Conservation (phyloP, 2,329 filamentous ascomycete genomes). For the Mollisiaceae sp. region DNA sequence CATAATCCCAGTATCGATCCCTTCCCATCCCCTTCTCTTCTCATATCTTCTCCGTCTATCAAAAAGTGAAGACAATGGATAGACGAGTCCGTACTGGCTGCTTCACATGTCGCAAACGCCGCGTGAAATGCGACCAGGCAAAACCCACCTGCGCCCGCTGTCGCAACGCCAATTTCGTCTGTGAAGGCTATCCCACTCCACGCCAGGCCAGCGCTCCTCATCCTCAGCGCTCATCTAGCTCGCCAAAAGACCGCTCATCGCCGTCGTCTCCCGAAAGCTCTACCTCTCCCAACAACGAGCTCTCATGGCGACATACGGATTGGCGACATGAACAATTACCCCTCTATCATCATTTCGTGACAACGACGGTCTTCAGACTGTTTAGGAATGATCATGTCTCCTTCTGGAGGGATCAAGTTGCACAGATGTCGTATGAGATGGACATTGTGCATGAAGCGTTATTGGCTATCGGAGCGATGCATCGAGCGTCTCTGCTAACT, state of each 20-base stretch:
- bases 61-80: neutral
- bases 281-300: slow-evolving; percentile 12
- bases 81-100: slow-evolving; percentile 32
- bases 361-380: slow-evolving; percentile 27
- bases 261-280: neutral
- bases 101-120: slow-evolving; percentile 30
- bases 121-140: slow-evolving; percentile 35
- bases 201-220: slow-evolving; percentile 6
- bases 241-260: no score
- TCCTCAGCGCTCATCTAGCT: neutral
- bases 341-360: slow-evolving; percentile 37
- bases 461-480: slow-evolving; percentile 31
- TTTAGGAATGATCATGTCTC: slow-evolving; percentile 32
- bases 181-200: slow-evolving; percentile 28
- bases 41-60: neutral
- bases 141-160: slow-evolving; percentile 33
- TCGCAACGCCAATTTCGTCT: slow-evolving; percentile 28
- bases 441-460: slow-evolving; percentile 35
- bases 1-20: neutral
- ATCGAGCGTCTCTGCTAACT: slow-evolving; percentile 29
- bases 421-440: slow-evolving; percentile 31
- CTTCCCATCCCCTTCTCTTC: neutral
- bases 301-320: slow-evolving; percentile 27
- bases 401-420: slow-evolving; percentile 36
- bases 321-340: slow-evolving; percentile 34